phyloP scores from a whole-genome alignment of 129 eudicot genomes.

The Lactuca saligna region DNA sequence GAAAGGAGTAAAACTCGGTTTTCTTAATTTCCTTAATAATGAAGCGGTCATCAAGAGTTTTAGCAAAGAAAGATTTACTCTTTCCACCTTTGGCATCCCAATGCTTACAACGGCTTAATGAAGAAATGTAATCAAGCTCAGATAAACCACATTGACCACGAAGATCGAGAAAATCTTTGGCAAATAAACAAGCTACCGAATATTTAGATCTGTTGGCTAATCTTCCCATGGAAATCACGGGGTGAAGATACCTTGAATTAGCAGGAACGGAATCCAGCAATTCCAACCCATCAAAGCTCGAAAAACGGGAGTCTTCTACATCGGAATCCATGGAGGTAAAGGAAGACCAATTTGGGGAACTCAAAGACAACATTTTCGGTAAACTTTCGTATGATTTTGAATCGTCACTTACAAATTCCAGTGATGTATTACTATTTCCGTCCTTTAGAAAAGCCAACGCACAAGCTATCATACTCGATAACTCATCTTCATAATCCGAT shows the following conservation, averaged over 20 bases:
- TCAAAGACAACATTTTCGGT: constrained; percentile 33
- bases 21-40: constrained; percentile 85
- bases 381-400: constrained; percentile 30
- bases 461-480: constrained; percentile 82
- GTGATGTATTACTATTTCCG: constrained; percentile 4
- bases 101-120: constrained; percentile 75
- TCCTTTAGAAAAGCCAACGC: constrained; percentile 67
- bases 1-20: constrained; percentile 73
- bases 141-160: constrained; percentile 74
- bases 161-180: constrained; percentile 60
- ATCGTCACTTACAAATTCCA: constrained; percentile 37
- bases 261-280: constrained; percentile 46
- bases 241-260: constrained; percentile 49
- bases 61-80: constrained; percentile 85
- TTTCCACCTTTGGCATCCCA: constrained; percentile 99
- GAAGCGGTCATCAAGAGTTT: constrained; percentile 84
- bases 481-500: constrained; percentile 76
- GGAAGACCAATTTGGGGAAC: constrained; percentile 46
- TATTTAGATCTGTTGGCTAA: constrained; percentile 53
- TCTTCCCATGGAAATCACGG: constrained; percentile 67
- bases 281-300: constrained; percentile 53
- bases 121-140: constrained; percentile 77
- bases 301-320: constrained; percentile 47
- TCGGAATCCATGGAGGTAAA: constrained; percentile 46
- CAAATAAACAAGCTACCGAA: constrained; percentile 66